Evolutionary conservation across 2,329 filamentous ascomycete genomes (phyloP), one percentile per base, ranked within the genome.

Genomic region (Ascochyta pisi): DNA sequence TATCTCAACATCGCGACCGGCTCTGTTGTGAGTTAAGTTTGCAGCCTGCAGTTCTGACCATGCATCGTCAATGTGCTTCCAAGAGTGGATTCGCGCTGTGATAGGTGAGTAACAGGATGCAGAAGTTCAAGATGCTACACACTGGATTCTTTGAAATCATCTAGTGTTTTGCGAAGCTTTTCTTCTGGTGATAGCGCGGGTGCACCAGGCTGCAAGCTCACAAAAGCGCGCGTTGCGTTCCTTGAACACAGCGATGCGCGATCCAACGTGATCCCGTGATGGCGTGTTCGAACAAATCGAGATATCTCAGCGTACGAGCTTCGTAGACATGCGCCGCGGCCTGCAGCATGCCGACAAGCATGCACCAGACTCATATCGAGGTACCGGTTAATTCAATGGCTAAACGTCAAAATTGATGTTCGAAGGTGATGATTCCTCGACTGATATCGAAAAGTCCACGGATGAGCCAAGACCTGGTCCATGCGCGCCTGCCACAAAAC

Each of bases 271-370:
- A 64, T 71, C 65, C 65, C 66, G 64, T 70, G 68, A 73, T 59
- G 57, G 53, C 63, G 64, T 63, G 67, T 64, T 49, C 65, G 61
- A 42, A 70, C 44, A 42, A 68, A 72, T 56, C 65, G 64, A 23
- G 70, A 75, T 61, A 76, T 73, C 51, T 72, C 72, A 37, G 65
- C 64, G 44, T 73, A 73, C 2, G 69, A 71, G 42, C 58, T 71
- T 47, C 69, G 63, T 40, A 74, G 45, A 48, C 62, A 61, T 9
- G 46, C 47, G 22, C 42, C 54, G 9, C 63, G 61, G 48, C 48
- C 54, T 41, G 41, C 44, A 22, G 57, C 56, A 54, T 58, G 50
- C 54, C 59, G 49, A 7, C 64, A 62, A 54, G 58, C 63, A 43
- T 64, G 50, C 43, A 58, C 39, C 8, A 69, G 47, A 52, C 68